Conservation (phyloP, 2,329 filamentous ascomycete genomes). For the Rutstroemia sp. region DNA sequence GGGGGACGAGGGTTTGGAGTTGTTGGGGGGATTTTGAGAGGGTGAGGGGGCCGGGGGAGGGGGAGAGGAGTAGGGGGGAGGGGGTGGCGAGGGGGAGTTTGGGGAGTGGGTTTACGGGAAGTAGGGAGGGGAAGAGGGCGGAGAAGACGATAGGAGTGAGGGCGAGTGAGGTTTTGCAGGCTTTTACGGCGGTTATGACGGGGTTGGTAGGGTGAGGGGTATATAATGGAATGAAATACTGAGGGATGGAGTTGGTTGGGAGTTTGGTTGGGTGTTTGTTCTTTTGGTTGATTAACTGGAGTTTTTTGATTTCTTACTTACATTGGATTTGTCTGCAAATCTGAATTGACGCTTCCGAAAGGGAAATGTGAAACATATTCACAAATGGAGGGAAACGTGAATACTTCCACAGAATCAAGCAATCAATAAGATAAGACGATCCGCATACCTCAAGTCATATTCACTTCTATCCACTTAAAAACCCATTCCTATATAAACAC, state of each 20-base stretch:
- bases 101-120: neutral
- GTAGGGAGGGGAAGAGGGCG: neutral
- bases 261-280: neutral
- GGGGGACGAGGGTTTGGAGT: slow-evolving; percentile 21
- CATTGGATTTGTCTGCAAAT: too few relatives aligned
- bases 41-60: neutral
- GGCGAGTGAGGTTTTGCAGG: neutral
- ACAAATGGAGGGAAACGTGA: too few relatives aligned
- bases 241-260: neutral
- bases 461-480: too few relatives aligned
- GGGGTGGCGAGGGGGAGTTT: neutral
- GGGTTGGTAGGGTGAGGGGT: neutral
- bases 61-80: neutral
- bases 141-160: neutral
- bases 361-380: too few relatives aligned
- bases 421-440: too few relatives aligned
- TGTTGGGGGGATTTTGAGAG: slow-evolving; percentile 14
- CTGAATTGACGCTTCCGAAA: too few relatives aligned
- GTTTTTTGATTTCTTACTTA: too few relatives aligned
- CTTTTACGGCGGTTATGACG: neutral
- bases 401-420: too few relatives aligned
- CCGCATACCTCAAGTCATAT: too few relatives aligned
- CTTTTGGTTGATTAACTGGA: too few relatives aligned
- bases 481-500: too few relatives aligned
- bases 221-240: neutral